These are phyloP conservation scores for Medicago ruthenica DNA, from an alignment of 306 rosid genomes.

Conservation along the genomic window DNA sequence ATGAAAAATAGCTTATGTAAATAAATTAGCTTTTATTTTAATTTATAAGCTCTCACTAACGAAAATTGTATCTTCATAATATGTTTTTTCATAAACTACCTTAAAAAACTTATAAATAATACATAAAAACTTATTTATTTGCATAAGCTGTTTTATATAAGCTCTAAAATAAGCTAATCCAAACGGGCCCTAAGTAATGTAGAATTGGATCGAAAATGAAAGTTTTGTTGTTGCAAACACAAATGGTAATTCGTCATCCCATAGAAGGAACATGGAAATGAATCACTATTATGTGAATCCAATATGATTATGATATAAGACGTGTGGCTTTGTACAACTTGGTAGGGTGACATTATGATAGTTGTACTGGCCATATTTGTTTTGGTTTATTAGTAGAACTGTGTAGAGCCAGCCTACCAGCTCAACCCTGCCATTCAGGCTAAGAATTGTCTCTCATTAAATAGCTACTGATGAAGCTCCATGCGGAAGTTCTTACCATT, in stretches of 20 bases:
- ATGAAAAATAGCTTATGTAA: no score
- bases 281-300: not conserved
- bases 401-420: not conserved
- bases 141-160: no score
- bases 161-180: no score
- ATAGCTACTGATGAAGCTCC: conserved; percentile 9
- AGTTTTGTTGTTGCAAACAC: not conserved
- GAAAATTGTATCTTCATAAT: no score
- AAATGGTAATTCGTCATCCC: not conserved
- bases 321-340: not conserved
- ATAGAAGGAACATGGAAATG: not conserved
- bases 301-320: not conserved
- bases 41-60: no score
- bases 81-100: no score
- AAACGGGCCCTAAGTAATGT: no score
- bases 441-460: conserved; percentile 13
- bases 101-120: no score
- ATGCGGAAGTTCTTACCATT: not conserved
- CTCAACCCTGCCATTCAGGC: not conserved
- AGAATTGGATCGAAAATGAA: not conserved
- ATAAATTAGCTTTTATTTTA: no score
- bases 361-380: not conserved
- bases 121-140: no score
- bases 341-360: not conserved
- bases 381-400: not conserved